Conservation (phyloP, 179 eudicot genomes). For the Monotropa hypopitys region DNA sequence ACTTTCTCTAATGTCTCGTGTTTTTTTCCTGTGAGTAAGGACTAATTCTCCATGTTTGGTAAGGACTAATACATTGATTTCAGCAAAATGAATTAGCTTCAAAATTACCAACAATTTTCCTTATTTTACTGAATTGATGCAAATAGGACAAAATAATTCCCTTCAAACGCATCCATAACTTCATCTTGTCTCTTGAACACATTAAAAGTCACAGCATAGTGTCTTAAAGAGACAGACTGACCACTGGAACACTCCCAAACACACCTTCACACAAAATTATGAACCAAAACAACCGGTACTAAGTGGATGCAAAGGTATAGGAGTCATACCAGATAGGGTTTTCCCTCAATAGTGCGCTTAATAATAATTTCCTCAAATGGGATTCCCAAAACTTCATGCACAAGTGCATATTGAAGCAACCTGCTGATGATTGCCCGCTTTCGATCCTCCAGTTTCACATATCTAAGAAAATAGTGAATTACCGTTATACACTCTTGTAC, state of each 20-base stretch:
- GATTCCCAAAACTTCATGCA: slow-evolving; percentile 41
- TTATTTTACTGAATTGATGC: not conserved
- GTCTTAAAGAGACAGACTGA: not conserved
- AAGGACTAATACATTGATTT: not conserved
- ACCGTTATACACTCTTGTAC: not conserved
- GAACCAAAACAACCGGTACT: not conserved
- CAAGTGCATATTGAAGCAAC: slow-evolving; percentile 61
- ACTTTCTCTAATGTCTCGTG: not conserved
- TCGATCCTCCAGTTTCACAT: slow-evolving; percentile 45
- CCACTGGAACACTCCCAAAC: not conserved
- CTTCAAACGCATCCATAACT: not conserved
- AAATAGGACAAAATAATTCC: not conserved
- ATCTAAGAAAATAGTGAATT: slow-evolving; percentile 19
- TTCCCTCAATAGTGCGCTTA: slow-evolving; percentile 46
- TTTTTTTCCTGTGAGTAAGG: not conserved
- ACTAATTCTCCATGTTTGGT: not conserved
- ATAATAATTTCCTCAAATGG: slow-evolving; percentile 47
- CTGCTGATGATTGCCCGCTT: slow-evolving; percentile 63
- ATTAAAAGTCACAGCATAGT: not conserved
- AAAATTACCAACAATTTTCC: not conserved
- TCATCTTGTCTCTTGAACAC: no score
- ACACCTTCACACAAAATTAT: not conserved
- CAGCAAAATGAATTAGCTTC: not conserved
- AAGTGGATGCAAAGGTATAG: not conserved
- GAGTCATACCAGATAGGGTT: slow-evolving; percentile 51